Evolutionary conservation across 495 filamentous ascomycete species (phyloP).

Genomic region (Friedmanniomyces endolithicus): DNA sequence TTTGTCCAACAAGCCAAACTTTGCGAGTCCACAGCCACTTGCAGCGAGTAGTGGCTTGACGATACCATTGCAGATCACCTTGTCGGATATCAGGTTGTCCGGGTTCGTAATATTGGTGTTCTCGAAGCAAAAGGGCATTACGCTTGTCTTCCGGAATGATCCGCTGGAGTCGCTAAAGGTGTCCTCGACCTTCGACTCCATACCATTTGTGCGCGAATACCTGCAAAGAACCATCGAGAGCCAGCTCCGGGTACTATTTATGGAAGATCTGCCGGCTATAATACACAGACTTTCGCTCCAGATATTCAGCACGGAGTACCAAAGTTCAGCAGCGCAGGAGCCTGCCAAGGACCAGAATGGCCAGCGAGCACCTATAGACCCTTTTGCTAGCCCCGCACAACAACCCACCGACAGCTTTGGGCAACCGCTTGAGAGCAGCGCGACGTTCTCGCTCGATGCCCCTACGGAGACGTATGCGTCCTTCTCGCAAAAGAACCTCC

Average conservation of each 20-base stretch:
- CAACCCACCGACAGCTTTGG: slow-evolving; percentile 65
- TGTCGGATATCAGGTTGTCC: slow-evolving; percentile 93
- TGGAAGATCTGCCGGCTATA: slow-evolving; percentile 94
- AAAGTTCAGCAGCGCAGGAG: slow-evolving; percentile 44
- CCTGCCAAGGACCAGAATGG: slow-evolving; percentile 30
- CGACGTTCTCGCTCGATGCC: slow-evolving; percentile 58
- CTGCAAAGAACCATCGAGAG: slow-evolving; percentile 91
- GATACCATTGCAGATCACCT: slow-evolving; percentile 88
- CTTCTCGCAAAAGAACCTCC: slow-evolving; percentile 82
- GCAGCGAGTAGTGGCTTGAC: slow-evolving; percentile 87
- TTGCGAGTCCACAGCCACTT: slow-evolving; percentile 85
- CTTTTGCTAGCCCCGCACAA: slow-evolving; percentile 64
- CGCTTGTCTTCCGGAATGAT: slow-evolving; percentile 94
- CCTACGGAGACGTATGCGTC: slow-evolving; percentile 65
- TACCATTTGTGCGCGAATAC: slow-evolving; percentile 94
- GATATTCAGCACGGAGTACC: slow-evolving; percentile 80
- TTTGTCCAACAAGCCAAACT: slow-evolving; percentile 75
- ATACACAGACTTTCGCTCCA: slow-evolving; percentile 85
- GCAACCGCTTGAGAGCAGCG: slow-evolving; percentile 52
- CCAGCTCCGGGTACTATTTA: slow-evolving; percentile 83
- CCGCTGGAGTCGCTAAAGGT: slow-evolving; percentile 96
- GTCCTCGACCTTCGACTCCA: slow-evolving; percentile 96
- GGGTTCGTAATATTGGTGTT: slow-evolving; percentile 97
- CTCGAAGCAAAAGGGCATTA: slow-evolving; percentile 90
- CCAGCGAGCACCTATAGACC: slow-evolving; percentile 50